phyloP scores from a whole-genome alignment of 192 early-diverging fungal species.

The Pilobolus umbonatus region DNA sequence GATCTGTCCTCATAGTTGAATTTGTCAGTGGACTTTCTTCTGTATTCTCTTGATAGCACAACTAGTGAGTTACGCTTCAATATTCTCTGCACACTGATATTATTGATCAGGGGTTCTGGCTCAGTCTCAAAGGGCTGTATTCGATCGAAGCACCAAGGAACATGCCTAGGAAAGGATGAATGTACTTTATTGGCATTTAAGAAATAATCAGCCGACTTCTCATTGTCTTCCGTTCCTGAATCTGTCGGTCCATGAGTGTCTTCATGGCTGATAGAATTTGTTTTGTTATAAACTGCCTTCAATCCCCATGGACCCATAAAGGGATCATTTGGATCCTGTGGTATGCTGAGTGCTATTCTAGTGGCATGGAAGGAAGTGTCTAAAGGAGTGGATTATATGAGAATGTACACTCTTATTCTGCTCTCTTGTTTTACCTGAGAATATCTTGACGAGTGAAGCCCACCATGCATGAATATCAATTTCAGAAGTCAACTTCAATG shows the following conservation, averaged over 20 bases:
- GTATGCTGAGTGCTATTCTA: slow-evolving; percentile 30
- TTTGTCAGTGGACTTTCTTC: slow-evolving; percentile 12
- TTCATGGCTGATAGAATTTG: slow-evolving; percentile 3
- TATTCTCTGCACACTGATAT: slow-evolving; percentile 39
- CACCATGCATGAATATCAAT: slow-evolving; percentile 38
- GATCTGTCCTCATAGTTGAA: slow-evolving; percentile 9
- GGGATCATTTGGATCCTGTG: slow-evolving; percentile 39
- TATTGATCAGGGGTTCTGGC: slow-evolving; percentile 41
- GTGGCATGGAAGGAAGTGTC: slow-evolving; percentile 33
- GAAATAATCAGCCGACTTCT: slow-evolving; percentile 12
- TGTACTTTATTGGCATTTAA: slow-evolving; percentile 16
- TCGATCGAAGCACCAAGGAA: slow-evolving; percentile 43
- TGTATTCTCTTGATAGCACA: slow-evolving; percentile 47
- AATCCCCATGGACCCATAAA: slow-evolving; percentile 38
- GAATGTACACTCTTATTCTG: neutral
- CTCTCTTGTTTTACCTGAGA: slow-evolving; percentile 15
- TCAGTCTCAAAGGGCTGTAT: slow-evolving; percentile 48
- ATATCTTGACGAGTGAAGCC: slow-evolving; percentile 30
- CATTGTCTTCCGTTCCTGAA: neutral
- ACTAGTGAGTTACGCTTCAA: slow-evolving; percentile 40
- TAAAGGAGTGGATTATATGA: neutral
- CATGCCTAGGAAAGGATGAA: slow-evolving; percentile 33
- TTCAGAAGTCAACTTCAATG: slow-evolving; percentile 36
- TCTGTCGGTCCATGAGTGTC: neutral
- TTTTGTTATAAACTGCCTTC: slow-evolving; percentile 30